Evolutionary conservation across 208 protist genomes (phyloP), one percentile per base, ranked within the genome.

Genomic region (Leishmania tarentolae): DNA sequence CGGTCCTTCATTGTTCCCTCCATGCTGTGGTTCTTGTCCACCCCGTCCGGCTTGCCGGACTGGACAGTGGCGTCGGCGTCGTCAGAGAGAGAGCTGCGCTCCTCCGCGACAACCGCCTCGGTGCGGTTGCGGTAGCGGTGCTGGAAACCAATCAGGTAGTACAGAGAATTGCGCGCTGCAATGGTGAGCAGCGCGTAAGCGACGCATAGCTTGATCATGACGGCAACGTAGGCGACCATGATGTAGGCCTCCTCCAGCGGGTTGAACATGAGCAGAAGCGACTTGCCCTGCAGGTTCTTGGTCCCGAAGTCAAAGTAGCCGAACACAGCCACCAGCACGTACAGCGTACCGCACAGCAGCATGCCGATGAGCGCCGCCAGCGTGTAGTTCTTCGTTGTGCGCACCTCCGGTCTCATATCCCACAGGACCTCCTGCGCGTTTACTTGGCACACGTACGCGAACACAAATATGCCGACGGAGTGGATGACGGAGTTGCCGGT

Each of bases 271-370:
- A 78, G 82, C 47, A 96, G 76, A 37, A 94, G 88, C 44, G 88
- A 91, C 31, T 87, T 90, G 76, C 75, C 68, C 2, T 70, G 70
- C 50, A 87, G 83, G 19, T 83, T 78, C 37, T 75, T 21, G 59
- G 63, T 72, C 52, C 83, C 88, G 84, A 96, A 96, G 76, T 94
- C 89, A 65, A 92, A 80, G 83, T 94, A 93, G 17, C 91, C 92
- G 68, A 94, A 92, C 46, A 94, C 76, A 42, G 74, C 83, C 37
- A 92, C 82, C 17, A 86, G 35, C 66, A 92, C 73, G 85, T 94
- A 94, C 13, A 96, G 75, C 13, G 76, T 79, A 46, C 80, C 82
- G 75, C 86, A 93, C 47, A 96, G 69, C 53, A 87, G n/a, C 84
- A 94, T 88, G 44, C 85, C 90, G 44, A 94, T 80, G 37, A 75